Evolutionary conservation across 768 basidiomycete genomes (phyloP).

Genomic region (Auricularia sp.): DNA sequence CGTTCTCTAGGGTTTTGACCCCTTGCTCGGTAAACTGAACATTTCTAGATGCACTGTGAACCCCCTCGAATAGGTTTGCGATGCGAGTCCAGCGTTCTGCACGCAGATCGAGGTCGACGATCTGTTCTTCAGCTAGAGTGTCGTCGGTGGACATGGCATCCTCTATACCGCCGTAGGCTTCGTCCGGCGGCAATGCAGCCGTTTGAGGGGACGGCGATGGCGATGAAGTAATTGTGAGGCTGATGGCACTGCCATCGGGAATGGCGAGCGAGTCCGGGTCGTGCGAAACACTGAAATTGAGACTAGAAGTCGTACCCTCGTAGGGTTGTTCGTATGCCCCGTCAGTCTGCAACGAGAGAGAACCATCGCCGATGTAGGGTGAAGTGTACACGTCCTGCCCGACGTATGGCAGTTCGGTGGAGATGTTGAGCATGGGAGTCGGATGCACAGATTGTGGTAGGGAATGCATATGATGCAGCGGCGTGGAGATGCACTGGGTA

Average conservation of each 20-base stretch:
- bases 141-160: neutral
- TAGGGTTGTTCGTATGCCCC: neutral
- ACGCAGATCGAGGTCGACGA: neutral
- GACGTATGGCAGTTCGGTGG: neutral
- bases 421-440: neutral
- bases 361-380: neutral
- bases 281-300: neutral
- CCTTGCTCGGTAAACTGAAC: neutral
- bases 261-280: neutral
- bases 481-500: neutral
- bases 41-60: neutral
- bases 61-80: neutral
- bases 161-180: neutral
- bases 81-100: neutral
- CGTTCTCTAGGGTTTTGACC: neutral
- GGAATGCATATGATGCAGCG: neutral
- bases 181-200: neutral
- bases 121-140: neutral
- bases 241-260: neutral
- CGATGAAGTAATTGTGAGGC: neutral
- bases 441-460: neutral
- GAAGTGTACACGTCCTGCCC: neutral
- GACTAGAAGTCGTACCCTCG: neutral
- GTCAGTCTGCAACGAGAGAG: neutral
- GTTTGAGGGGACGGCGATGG: neutral